A percentile compares a stretch with the other conserved stretches of the same genome.
Conservation (phyloP, 202 grass and related monocot species). For the Setaria viridis region DNA sequence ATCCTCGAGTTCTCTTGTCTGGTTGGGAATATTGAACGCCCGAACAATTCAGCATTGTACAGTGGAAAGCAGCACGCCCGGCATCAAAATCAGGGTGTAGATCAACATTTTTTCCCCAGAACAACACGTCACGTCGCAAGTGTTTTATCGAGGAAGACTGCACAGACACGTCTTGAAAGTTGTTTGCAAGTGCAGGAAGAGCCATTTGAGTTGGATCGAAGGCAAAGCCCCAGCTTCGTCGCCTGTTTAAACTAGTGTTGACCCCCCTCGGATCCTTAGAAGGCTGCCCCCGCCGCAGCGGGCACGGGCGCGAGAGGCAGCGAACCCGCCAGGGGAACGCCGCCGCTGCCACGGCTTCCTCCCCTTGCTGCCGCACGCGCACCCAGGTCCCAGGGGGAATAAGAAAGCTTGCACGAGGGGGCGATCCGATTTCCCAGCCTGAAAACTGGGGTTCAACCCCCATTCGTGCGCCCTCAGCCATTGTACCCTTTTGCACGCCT, state of each 20-base stretch:
- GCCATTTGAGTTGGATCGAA: constrained; percentile 5
- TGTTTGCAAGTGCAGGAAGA: not conserved
- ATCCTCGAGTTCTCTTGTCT: constrained; percentile 6
- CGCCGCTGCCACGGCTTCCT: not conserved
- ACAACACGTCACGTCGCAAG: not conserved
- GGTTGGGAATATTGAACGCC: constrained; percentile 44
- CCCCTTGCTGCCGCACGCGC: constrained; percentile 10
- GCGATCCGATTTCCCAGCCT: constrained; percentile 90
- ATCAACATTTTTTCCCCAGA: not conserved
- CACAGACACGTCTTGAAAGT: not conserved
- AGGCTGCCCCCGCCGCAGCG: constrained; percentile 38
- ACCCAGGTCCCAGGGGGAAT: constrained; percentile 5
- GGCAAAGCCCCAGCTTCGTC: not conserved
- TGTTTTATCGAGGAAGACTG: not conserved
- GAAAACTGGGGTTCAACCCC: constrained; percentile 97
- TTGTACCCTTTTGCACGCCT: constrained; percentile 62
- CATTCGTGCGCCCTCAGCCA: constrained; percentile 88
- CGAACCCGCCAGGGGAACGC: constrained; percentile 38
- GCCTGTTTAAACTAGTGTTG: constrained; percentile 47
- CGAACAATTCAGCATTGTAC: not conserved
- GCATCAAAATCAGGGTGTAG: constrained; percentile 16
- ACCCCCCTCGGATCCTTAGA: constrained; percentile 57
- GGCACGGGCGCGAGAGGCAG: constrained; percentile 41
- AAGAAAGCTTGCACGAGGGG: constrained; percentile 54
- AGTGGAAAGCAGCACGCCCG: not conserved